phyloP scores from a whole-genome alignment of 2,329 filamentous ascomycete species.

The Sclerotinia trifoliorum region DNA sequence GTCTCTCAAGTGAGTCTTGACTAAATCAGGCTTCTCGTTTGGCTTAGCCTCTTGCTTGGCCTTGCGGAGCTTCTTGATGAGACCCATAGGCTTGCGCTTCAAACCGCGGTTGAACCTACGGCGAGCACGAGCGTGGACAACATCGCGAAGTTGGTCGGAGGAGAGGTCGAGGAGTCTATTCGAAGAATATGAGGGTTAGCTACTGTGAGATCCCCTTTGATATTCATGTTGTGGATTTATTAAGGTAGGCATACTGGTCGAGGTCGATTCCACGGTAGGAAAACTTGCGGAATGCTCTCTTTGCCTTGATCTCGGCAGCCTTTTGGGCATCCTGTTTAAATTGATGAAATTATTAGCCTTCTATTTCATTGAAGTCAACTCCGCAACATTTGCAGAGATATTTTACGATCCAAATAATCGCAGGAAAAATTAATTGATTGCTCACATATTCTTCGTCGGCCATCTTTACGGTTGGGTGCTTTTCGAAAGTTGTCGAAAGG shows the following conservation, averaged over 20 bases:
- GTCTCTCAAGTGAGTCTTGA: constrained; percentile 99
- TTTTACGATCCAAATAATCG: neutral
- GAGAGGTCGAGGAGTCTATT: constrained; percentile 94
- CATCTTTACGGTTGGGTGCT: constrained; percentile 59
- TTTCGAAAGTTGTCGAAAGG: constrained; percentile 38
- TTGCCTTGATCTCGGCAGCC: constrained; percentile 99
- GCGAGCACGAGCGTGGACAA: constrained; percentile 98
- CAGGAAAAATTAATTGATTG: constrained; percentile 24
- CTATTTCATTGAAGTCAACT: constrained; percentile 4
- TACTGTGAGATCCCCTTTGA: constrained; percentile 39
- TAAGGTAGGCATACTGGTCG: constrained; percentile 75
- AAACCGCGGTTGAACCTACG: constrained; percentile 99
- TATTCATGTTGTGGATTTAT: constrained; percentile 32
- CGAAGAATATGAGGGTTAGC: constrained; percentile 40
- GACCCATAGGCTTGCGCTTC: constrained; percentile 99
- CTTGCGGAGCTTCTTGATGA: constrained; percentile 99
- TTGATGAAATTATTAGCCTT: constrained; percentile 39
- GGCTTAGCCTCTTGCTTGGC: constrained; percentile 98
- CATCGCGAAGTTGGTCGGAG: constrained; percentile 97
- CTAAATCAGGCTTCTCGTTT: constrained; percentile 99
- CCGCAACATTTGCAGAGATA: neutral
- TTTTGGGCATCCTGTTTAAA: constrained; percentile 82
- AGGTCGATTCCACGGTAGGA: constrained; percentile 99
- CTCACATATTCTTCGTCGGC: constrained; percentile 75
- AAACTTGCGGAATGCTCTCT: constrained; percentile 99